phyloP scores from a whole-genome alignment of 75 land plant species.

The Gnetum montanum region DNA sequence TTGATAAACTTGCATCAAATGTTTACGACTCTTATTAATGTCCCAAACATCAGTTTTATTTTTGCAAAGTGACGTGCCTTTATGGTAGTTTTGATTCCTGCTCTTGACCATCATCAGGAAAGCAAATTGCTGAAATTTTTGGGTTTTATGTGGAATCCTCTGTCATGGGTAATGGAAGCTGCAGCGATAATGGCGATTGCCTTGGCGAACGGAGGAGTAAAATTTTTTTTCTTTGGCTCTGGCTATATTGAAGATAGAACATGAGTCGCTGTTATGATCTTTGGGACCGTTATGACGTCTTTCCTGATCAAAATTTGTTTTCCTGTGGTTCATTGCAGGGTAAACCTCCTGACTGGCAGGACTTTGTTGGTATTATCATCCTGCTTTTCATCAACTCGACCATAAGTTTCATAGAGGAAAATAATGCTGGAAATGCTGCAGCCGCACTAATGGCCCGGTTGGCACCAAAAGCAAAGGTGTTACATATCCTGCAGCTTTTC shows the following conservation, averaged over 20 bases:
- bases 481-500: too few species aligned
- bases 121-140: conserved; percentile 81
- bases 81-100: too few species aligned
- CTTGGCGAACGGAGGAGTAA: conserved; percentile 76
- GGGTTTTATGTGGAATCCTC: conserved; percentile 91
- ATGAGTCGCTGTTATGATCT: not conserved
- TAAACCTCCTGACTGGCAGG: conserved; percentile 82
- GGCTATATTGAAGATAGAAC: not conserved
- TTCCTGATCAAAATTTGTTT: too few species aligned
- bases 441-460: conserved; percentile 89
- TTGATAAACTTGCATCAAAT: too few species aligned
- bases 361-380: conserved; percentile 67
- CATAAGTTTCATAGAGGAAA: conserved; percentile 85
- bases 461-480: conserved; percentile 87
- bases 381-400: conserved; percentile 81
- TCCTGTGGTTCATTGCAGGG: too few species aligned
- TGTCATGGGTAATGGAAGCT: conserved; percentile 87
- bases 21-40: too few species aligned
- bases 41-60: too few species aligned
- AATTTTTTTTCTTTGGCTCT: too few species aligned
- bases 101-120: too few species aligned
- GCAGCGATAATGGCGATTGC: conserved; percentile 89
- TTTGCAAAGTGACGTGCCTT: too few species aligned
- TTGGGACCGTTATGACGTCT: not conserved
- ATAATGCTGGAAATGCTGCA: conserved; percentile 90